Base-by-base conservation (phyloP, 306 rosid species). In the Prunus campanulata region DNA sequence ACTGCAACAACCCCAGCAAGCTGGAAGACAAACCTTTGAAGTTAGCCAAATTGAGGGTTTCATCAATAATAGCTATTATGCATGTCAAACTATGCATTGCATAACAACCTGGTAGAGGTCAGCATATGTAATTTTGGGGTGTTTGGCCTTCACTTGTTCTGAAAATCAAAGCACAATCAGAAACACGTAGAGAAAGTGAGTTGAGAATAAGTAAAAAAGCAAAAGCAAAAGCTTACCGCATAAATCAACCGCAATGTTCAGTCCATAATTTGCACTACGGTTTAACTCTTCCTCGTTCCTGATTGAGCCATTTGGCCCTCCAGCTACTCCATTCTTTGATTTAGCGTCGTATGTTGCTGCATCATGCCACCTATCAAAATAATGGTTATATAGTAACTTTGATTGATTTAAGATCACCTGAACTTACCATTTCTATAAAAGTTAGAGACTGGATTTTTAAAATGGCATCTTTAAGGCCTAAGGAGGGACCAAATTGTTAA, bases 1-100 rank as follows among this genome's bases (percentile, higher is more conserved):
- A 90, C 93, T 5, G 97, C 97, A 32, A 95, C 93, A 83, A 95
- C 81, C 65, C 99, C 97, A 82, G 99, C 97, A 48, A 95, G 93
- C 97, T 92, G 85, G 71, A 80, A 88, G 20, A 25, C 20, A 70
- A 66, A 50, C 68, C 56, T 12, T n/a, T 5, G 6, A 27, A 69
- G 54, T 59, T 42, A 15, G 46, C 9, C 12, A 54, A 42, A 1
- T 44, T 16, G 5, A 11, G 27, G 46, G 14, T 27, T 32, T 11
- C 4, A 77, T 27, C 4, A 39, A 68, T 3, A 44, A 1, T 4
- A 46, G 8, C 44, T 39, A 39, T 6, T 39, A 39, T 39, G 2
- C 44, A 39, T 6, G 44, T 39, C 54, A 68, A 68, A 68, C 6
- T 57, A 48, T 4, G 11, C 49, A 35, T 22, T 48, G 59, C 14